A percentile compares a stretch with the other conserved stretches of the same genome.
phyloP scores from a whole-genome alignment of 331 rosid species.

The Saraca asoca region DNA sequence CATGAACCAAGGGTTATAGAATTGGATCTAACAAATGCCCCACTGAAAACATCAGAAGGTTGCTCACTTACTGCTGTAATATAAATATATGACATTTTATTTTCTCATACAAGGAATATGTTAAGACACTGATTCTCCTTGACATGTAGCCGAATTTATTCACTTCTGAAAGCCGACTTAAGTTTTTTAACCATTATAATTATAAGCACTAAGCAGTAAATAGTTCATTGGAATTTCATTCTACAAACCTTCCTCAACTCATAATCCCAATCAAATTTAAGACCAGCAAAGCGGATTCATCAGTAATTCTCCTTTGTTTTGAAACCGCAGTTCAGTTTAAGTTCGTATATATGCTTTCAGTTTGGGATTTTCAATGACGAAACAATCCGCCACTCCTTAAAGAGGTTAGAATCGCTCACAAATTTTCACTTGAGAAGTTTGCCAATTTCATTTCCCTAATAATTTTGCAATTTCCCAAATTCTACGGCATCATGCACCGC shows the following conservation, averaged over 20 bases:
- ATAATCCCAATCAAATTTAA: slow-evolving; percentile 11
- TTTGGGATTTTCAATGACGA: background rate
- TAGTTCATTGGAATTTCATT: too few species aligned
- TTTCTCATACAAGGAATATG: background rate
- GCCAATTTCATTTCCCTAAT: background rate
- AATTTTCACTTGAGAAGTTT: background rate
- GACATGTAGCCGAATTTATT: slow-evolving; percentile 1
- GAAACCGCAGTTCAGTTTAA: slow-evolving; percentile 3
- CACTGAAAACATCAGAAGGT: too few species aligned
- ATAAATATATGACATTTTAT: background rate
- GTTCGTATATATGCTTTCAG: background rate
- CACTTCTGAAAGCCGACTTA: background rate
- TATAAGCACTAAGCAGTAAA: slow-evolving; percentile 2
- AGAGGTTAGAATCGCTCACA: background rate
- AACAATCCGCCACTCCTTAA: background rate
- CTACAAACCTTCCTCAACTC: background rate
- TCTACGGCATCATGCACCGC: background rate
- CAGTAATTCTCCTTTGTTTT: background rate
- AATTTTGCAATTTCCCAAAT: background rate
- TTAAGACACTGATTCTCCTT: slow-evolving; percentile 4
- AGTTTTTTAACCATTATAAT: background rate
- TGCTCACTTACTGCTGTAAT: too few species aligned
- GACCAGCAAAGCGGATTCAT: background rate
- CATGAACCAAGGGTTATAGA: slow-evolving; percentile 83
- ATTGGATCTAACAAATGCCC: slow-evolving; percentile 70